Evolutionary conservation across 129 eudicot species (phyloP).

Genomic region (carrot (Daucus carota)): DNA sequence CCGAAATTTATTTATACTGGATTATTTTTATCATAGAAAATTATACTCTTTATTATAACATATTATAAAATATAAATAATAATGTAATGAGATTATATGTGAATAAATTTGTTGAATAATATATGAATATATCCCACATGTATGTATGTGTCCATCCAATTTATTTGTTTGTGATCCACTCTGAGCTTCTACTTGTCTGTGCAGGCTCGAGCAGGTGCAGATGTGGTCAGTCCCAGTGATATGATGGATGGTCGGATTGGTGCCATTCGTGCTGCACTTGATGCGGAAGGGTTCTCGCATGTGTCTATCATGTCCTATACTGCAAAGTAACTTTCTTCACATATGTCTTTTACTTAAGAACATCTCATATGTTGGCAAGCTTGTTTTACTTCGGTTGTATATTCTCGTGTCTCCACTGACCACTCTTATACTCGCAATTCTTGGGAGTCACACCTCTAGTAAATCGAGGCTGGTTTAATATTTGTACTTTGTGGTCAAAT

Average conservation of each 20-base stretch:
- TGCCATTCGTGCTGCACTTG: conserved; percentile 91
- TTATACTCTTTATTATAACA: too few relatives aligned
- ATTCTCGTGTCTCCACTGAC: neutral
- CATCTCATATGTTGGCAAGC: neutral
- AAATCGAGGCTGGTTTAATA: neutral
- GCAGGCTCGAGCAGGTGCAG: conserved; percentile 98
- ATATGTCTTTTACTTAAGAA: neutral
- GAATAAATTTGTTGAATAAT: too few relatives aligned
- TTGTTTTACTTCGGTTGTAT: neutral
- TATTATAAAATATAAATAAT: too few relatives aligned
- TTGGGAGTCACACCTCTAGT: neutral
- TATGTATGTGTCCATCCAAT: too few relatives aligned
- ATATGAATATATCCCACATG: too few relatives aligned
- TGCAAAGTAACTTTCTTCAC: conserved; percentile 70
- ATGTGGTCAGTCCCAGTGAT: conserved; percentile 97
- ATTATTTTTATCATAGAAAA: too few relatives aligned
- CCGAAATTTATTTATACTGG: too few relatives aligned
- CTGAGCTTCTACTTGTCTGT: neutral
- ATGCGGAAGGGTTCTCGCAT: conserved; percentile 80
- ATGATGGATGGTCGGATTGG: conserved; percentile 99
- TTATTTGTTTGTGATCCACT: neutral
- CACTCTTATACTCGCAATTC: neutral
- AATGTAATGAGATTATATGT: too few relatives aligned
- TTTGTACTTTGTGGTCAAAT: neutral
- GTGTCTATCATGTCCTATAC: conserved; percentile 98